A percentile compares a stretch with the other conserved stretches of the same genome.
Conservation (phyloP, 805 yeast species). For the Sugiyamaella americana region DNA sequence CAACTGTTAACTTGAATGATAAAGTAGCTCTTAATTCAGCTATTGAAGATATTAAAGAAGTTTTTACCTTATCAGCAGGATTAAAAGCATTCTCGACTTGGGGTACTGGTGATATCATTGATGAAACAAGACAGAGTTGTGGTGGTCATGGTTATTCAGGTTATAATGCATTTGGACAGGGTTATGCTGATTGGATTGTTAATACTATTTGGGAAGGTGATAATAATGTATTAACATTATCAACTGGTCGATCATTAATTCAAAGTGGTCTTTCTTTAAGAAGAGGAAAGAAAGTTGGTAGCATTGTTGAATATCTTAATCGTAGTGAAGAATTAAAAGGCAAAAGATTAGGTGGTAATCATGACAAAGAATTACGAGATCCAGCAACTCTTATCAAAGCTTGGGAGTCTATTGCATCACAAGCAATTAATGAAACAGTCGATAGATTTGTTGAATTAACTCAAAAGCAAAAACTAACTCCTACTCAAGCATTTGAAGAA, state of each 20-base stretch:
- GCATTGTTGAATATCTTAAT: slow-evolving; percentile 41
- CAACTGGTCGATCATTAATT: slow-evolving; percentile 71
- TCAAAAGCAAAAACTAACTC: slow-evolving; percentile 14
- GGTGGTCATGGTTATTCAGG: slow-evolving; percentile 96
- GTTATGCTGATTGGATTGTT: slow-evolving; percentile 87
- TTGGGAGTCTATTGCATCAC: slow-evolving; percentile 33
- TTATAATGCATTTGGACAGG: slow-evolving; percentile 83
- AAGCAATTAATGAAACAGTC: slow-evolving; percentile 30
- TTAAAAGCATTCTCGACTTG: slow-evolving; percentile 86
- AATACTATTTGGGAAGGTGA: slow-evolving; percentile 99
- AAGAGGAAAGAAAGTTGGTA: slow-evolving; percentile 42
- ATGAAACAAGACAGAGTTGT: slow-evolving; percentile 85
- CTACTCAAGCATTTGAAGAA: slow-evolving; percentile 34
- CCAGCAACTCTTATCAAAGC: slow-evolving; percentile 27
- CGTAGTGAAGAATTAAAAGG: slow-evolving; percentile 12
- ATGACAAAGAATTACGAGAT: slow-evolving; percentile 21
- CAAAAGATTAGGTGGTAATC: slow-evolving; percentile 10
- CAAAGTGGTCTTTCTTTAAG: slow-evolving; percentile 40
- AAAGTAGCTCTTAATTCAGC: slow-evolving; percentile 42
- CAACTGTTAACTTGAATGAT: slow-evolving; percentile 37
- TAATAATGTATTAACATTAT: slow-evolving; percentile 75
- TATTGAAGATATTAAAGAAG: slow-evolving; percentile 60
- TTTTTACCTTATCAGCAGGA: slow-evolving; percentile 80
- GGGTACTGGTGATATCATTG: slow-evolving; percentile 72
- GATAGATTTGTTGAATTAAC: slow-evolving; percentile 22